These are phyloP conservation scores for Biscogniauxia marginata DNA, from an alignment of 2,329 filamentous ascomycete genomes.

Conservation along the genomic window DNA sequence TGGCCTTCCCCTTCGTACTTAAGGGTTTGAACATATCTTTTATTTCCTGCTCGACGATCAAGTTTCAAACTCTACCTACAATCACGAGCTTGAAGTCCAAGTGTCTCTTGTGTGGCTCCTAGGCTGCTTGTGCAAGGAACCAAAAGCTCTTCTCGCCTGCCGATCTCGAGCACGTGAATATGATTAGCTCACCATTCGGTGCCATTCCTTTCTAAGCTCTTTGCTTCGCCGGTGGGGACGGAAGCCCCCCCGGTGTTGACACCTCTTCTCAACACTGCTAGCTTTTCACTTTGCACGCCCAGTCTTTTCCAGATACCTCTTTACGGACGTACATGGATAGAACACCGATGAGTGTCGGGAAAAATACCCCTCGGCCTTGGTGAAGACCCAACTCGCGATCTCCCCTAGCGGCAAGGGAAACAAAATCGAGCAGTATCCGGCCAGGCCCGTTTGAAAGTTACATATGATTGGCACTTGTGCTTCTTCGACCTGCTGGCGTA, in stretches of 20 bases:
- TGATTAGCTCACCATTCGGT: slow-evolving; percentile 61
- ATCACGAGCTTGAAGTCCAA: slow-evolving; percentile 64
- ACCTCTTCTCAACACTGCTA: slow-evolving; percentile 61
- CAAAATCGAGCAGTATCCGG: slow-evolving; percentile 68
- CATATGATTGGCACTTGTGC: slow-evolving; percentile 60
- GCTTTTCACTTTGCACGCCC: slow-evolving; percentile 53
- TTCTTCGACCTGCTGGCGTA: slow-evolving; percentile 56
- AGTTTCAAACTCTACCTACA: slow-evolving; percentile 66
- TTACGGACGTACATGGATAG: slow-evolving; percentile 65
- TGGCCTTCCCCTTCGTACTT: slow-evolving; percentile 48
- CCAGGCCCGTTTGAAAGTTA: slow-evolving; percentile 72
- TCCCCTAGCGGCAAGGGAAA: slow-evolving; percentile 61
- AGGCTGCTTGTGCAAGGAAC: slow-evolving; percentile 59
- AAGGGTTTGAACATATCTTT: slow-evolving; percentile 57
- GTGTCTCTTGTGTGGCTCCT: slow-evolving; percentile 52
- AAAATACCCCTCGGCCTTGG: slow-evolving; percentile 63
- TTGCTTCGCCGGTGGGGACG: slow-evolving; percentile 52
- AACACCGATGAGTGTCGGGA: slow-evolving; percentile 64
- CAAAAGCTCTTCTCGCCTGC: slow-evolving; percentile 71
- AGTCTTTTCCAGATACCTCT: slow-evolving; percentile 53
- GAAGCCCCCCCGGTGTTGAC: slow-evolving; percentile 65
- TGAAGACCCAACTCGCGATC: slow-evolving; percentile 61
- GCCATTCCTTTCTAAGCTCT: slow-evolving; percentile 54
- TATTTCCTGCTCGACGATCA: slow-evolving; percentile 60
- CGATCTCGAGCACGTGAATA: slow-evolving; percentile 65